Evolutionary conservation across 129 eudicot species (phyloP).

Genomic region (Arctium lappa): DNA sequence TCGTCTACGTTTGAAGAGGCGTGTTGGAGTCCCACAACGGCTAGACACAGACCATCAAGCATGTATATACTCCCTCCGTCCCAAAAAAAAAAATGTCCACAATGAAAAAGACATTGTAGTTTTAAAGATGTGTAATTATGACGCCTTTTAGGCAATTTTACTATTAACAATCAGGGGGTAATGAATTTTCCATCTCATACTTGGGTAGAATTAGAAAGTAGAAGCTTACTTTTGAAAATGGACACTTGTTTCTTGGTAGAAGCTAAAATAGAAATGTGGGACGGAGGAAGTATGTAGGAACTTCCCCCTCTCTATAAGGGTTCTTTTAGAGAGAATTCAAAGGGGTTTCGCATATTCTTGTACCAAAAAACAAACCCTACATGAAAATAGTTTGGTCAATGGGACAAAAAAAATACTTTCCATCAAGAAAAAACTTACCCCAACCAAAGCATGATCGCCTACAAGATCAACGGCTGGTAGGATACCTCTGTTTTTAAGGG

Average conservation of each 20-base stretch:
- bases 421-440: constrained; percentile 53
- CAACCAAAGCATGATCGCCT: constrained; percentile 65
- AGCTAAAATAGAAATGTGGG: neutral
- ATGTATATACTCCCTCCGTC: no score
- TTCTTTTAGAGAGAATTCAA: neutral
- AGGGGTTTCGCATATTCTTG: neutral
- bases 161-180: neutral
- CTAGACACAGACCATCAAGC: no score
- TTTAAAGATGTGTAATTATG: no score
- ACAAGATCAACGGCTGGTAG: constrained; percentile 81
- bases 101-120: no score
- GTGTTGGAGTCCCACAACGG: no score
- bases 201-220: neutral
- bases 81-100: no score
- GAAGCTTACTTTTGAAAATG: no score
- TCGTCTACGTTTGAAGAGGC: no score
- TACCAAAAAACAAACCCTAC: neutral
- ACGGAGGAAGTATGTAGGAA: neutral
- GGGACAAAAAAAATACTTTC: neutral
- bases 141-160: no score
- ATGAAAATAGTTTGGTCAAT: neutral
- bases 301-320: neutral
- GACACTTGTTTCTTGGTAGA: no score
- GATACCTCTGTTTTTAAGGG: constrained; percentile 71
- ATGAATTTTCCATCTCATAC: neutral